These are phyloP conservation scores for Ogataea ganodermae DNA, from an alignment of 805 yeast species.

Conservation along the genomic window DNA sequence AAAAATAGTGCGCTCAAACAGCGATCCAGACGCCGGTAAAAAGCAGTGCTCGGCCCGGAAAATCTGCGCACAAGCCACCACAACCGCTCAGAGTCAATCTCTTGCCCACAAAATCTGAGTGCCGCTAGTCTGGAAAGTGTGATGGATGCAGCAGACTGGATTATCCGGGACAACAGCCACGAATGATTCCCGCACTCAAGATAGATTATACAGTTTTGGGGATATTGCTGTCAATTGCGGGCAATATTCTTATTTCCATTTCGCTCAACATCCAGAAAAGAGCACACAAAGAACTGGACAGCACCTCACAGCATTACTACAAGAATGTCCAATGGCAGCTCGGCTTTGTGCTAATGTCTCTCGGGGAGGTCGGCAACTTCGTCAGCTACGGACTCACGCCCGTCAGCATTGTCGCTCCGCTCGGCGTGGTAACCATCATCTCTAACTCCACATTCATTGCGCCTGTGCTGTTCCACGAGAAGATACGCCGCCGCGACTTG, in stretches of 20 bases:
- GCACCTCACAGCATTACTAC: slow-evolving; percentile 16
- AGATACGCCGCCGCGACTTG: slow-evolving; percentile 36
- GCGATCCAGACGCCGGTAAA: too few species aligned
- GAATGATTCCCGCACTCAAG: slow-evolving; percentile 2
- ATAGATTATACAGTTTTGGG: slow-evolving; percentile 24
- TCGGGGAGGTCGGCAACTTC: slow-evolving; percentile 50
- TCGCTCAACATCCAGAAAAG: slow-evolving; percentile 33
- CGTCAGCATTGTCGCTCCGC: slow-evolving; percentile 48
- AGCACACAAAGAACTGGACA: slow-evolving; percentile 24
- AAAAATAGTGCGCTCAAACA: too few species aligned
- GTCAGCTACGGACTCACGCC: slow-evolving; percentile 52
- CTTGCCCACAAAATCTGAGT: background rate
- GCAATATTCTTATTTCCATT: slow-evolving; percentile 31
- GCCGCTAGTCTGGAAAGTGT: background rate
- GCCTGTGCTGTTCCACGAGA: slow-evolving; percentile 47
- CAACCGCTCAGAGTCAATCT: background rate
- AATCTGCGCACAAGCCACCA: too few species aligned
- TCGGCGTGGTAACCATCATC: slow-evolving; percentile 51
- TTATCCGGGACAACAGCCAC: background rate
- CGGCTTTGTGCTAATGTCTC: slow-evolving; percentile 43
- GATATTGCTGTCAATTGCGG: slow-evolving; percentile 28
- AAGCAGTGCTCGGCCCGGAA: too few species aligned
- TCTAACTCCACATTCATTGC: slow-evolving; percentile 49
- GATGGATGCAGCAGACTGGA: slow-evolving; percentile 1
- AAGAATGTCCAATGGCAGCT: slow-evolving; percentile 39